Percentiles rank a stretch among this genome's conserved stretches.
These are phyloP conservation scores for Teunomyces funiuensis DNA, from an alignment of 805 yeast genomes.

Conservation along the genomic window DNA sequence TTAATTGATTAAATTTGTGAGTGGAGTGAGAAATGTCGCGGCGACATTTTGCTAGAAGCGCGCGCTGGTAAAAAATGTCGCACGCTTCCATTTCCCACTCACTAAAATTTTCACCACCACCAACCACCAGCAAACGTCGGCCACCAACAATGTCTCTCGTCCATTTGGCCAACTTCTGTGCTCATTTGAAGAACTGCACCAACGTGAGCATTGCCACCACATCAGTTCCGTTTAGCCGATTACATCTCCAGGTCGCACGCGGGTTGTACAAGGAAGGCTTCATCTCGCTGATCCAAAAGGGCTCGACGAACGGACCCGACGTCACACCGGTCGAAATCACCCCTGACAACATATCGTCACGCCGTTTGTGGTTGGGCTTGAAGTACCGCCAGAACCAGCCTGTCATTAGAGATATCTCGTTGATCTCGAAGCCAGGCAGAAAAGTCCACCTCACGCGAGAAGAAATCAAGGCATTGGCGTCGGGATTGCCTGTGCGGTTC, in stretches of 20 bases:
- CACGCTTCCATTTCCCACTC: too few species aligned
- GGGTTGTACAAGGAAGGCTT: slow-evolving; percentile 92
- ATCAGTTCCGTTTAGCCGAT: slow-evolving; percentile 76
- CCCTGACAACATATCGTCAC: slow-evolving; percentile 78
- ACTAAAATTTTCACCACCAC: slow-evolving; percentile 1
- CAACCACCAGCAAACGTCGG: neutral
- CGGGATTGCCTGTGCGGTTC: slow-evolving; percentile 72
- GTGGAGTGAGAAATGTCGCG: neutral
- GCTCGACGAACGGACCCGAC: slow-evolving; percentile 86
- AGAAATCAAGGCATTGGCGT: slow-evolving; percentile 71
- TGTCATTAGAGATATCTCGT: slow-evolving; percentile 66
- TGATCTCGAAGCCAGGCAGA: slow-evolving; percentile 85
- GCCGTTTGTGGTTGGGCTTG: slow-evolving; percentile 89
- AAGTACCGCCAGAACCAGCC: slow-evolving; percentile 82
- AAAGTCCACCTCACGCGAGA: slow-evolving; percentile 59
- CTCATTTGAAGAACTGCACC: slow-evolving; percentile 86
- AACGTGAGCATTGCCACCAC: slow-evolving; percentile 73
- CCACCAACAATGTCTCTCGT: slow-evolving; percentile 71
- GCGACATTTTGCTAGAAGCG: neutral
- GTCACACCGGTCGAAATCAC: slow-evolving; percentile 70
- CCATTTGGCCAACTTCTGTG: slow-evolving; percentile 77
- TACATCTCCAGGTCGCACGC: slow-evolving; percentile 79
- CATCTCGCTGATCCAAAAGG: slow-evolving; percentile 78
- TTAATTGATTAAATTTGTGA: neutral
- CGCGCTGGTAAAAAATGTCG: neutral